These are phyloP conservation scores for Coemansia sp. DNA, from an alignment of 192 early-diverging fungal genomes.

Conservation along the genomic window DNA sequence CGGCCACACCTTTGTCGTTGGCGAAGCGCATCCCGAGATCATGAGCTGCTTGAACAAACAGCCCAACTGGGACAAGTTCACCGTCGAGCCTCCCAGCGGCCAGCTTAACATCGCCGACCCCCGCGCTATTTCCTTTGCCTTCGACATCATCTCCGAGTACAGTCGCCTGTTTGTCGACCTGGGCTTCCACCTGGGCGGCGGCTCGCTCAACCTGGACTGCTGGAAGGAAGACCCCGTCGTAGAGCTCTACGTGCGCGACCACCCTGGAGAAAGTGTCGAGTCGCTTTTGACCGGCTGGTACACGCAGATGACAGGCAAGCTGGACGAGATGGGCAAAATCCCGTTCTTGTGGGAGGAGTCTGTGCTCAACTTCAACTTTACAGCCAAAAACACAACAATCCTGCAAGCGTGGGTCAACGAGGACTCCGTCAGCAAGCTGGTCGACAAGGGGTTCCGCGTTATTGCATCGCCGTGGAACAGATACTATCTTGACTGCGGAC, in stretches of 20 bases:
- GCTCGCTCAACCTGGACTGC: constrained; percentile 70
- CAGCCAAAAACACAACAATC: constrained; percentile 60
- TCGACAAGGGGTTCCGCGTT: constrained; percentile 62
- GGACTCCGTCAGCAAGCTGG: constrained; percentile 56
- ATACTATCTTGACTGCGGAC: constrained; percentile 74
- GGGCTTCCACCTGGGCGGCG: constrained; percentile 71
- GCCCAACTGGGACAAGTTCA: constrained; percentile 63
- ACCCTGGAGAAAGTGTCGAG: constrained; percentile 49
- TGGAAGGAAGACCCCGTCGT: constrained; percentile 59
- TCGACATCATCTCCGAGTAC: constrained; percentile 67
- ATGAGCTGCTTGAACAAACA: constrained; percentile 63
- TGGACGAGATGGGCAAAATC: constrained; percentile 60
- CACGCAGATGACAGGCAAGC: constrained; percentile 49
- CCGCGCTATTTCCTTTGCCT: constrained; percentile 66
- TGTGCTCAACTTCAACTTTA: constrained; percentile 57
- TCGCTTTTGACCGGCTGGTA: constrained; percentile 35
- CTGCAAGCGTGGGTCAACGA: constrained; percentile 69
- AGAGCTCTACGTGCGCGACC: constrained; percentile 50
- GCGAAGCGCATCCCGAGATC: constrained; percentile 60
- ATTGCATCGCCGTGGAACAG: constrained; percentile 63
- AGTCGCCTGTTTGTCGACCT: constrained; percentile 67
- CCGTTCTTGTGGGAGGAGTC: constrained; percentile 74
- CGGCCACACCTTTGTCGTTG: constrained; percentile 64
- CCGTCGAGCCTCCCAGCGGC: constrained; percentile 73
- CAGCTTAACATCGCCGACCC: constrained; percentile 73